Conservation (phyloP, 2,329 filamentous ascomycete genomes). For the Fusarium phyllophilum region DNA sequence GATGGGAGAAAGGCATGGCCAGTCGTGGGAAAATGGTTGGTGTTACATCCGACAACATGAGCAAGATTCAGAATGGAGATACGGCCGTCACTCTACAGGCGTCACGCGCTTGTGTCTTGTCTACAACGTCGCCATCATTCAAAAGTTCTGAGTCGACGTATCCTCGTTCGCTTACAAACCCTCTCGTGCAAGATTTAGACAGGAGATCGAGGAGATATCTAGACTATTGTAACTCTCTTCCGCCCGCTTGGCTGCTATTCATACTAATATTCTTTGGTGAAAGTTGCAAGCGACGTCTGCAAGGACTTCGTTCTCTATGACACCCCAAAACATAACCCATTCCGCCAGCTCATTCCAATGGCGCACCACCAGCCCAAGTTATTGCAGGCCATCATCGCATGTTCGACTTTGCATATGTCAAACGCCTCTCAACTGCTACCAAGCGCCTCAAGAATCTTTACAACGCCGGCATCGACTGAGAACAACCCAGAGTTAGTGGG, state of each 20-base stretch:
- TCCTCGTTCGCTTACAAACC: neutral
- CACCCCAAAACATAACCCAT: neutral
- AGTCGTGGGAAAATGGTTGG: neutral
- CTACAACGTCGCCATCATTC: fast-evolving
- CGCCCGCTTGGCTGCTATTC: fast-evolving
- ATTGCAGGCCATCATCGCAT: neutral
- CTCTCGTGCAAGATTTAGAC: neutral
- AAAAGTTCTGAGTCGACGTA: neutral
- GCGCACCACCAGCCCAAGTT: neutral
- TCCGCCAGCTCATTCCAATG: neutral
- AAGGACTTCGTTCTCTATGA: neutral
- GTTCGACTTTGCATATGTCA: neutral
- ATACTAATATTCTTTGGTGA: fast-evolving
- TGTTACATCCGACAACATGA: neutral
- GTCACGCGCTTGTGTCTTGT: fast-evolving
- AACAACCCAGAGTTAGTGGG: neutral
- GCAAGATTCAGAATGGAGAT: neutral
- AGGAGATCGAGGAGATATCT: neutral
- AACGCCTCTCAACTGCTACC: neutral
- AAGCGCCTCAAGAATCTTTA: neutral
- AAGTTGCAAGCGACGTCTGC: neutral
- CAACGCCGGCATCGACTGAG: neutral
- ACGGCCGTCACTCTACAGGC: fast-evolving
- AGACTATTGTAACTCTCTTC: neutral
- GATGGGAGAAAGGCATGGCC: neutral